Evolutionary conservation across 352 stramenopile species (phyloP), one percentile per base, ranked within the genome.

Genomic region (Globisporangium acanthophoron): DNA sequence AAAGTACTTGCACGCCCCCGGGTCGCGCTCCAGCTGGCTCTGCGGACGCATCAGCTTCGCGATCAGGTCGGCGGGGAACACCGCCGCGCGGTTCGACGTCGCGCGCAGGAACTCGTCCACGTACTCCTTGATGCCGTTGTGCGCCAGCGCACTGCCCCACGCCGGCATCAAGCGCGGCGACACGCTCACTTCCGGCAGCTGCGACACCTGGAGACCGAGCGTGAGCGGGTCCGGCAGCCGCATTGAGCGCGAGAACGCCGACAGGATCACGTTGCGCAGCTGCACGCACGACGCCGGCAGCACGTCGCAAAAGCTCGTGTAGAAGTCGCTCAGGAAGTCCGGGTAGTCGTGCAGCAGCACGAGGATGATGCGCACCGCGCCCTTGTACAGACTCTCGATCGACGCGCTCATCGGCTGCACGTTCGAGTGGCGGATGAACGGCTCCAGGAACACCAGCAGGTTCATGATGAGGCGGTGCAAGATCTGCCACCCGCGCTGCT

Each of bases 281-380:
- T 99, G 97, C 43, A 99, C 92, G 70, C 96, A 99, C 50, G 90
- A 92, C 4, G 97, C 77, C 7, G 97, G 97, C 43, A 99, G 94
- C 29, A 98, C 90, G 60, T 99, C 97, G 75, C 96, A 99, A 57
- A 99, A 98, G 51, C 90, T 98, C 49, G 98, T 86, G 77, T 99
- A 98, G 69, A 99, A 99, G 54, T 97, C 96, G 62, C 87, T 93
- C 29, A 99, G 63, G 66, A 99, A 99, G 61, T 98, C 93, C 12
- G 97, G 97, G 69, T 99, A 99, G 71, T 99, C 97, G 70, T 99
- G 97, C 53, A 99, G 74, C 18, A 99, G 73, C 57, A 99, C 96
- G 43, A 99, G 64, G 49, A 99, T 86, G 47, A 99, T 97, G 58
- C 97, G 94, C 20, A 99, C 78, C n/a, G 90, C 91, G 59, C 97